phyloP scores from a whole-genome alignment of 768 basidiomycete genomes.

The Lactarius akahatsu region DNA sequence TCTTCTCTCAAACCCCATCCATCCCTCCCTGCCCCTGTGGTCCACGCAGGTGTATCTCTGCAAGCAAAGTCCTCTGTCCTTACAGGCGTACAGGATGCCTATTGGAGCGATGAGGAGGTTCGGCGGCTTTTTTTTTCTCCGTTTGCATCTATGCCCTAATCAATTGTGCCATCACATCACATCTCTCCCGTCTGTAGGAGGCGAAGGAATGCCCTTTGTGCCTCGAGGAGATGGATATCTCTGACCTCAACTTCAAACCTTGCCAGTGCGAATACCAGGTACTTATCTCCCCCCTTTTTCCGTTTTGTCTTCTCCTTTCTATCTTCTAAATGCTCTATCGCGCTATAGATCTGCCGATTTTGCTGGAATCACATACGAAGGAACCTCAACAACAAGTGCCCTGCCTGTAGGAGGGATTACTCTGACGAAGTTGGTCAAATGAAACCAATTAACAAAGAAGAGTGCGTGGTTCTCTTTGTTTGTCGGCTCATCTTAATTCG shows the following conservation, averaged over 20 bases:
- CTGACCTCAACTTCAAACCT: constrained; percentile 98
- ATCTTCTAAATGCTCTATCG: constrained; percentile 11
- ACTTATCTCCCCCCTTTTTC: constrained; percentile 23
- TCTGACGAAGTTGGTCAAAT: constrained; percentile 92
- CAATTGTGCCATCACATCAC: background rate
- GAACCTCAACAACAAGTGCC: constrained; percentile 94
- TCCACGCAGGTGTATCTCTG: constrained; percentile 64
- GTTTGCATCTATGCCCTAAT: background rate
- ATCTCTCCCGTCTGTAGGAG: constrained; percentile 54
- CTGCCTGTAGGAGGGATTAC: constrained; percentile 92
- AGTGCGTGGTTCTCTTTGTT: constrained; percentile 57
- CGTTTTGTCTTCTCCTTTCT: constrained; percentile 20
- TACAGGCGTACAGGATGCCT: constrained; percentile 93
- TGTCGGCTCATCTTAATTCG: constrained; percentile 15
- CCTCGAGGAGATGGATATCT: constrained; percentile 98
- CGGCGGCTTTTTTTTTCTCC: constrained; percentile 39
- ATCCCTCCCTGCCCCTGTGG: constrained; percentile 69
- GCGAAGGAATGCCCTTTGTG: constrained; percentile 98
- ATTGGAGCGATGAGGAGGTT: constrained; percentile 91
- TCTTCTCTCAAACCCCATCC: constrained; percentile 57
- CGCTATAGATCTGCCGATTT: constrained; percentile 90
- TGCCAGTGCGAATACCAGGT: constrained; percentile 99
- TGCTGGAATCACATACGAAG: constrained; percentile 99
- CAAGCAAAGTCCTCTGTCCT: constrained; percentile 85
- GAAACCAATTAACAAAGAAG: constrained; percentile 91